Conservation (phyloP, 2,329 filamentous ascomycete genomes). For the Xylogone sp. region DNA sequence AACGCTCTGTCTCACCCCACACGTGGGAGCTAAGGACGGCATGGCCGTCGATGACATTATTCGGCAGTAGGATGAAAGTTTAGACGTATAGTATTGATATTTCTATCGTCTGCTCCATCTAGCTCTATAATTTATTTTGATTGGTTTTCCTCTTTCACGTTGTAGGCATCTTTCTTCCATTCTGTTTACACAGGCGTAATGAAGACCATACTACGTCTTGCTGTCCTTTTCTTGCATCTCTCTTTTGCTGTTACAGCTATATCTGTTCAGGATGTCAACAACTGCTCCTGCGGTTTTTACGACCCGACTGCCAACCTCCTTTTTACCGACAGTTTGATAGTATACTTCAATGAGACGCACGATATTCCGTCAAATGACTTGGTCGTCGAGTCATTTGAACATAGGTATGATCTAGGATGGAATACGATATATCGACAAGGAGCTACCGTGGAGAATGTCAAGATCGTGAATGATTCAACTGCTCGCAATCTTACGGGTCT, state of each 20-base stretch:
- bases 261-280: conserved; percentile 2
- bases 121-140: background rate
- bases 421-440: conserved; percentile 40
- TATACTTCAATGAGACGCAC: conserved; percentile 47
- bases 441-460: conserved; percentile 35
- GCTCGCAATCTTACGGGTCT: conserved; percentile 5
- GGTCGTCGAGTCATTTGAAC: conserved; percentile 34
- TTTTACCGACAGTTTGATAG: conserved; percentile 43
- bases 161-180: background rate
- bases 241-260: background rate
- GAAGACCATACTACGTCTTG: too few species aligned
- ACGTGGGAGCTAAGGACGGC: background rate
- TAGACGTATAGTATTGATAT: background rate
- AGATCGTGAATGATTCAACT: conserved; percentile 23
- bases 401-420: conserved; percentile 43
- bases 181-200: background rate
- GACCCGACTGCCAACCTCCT: conserved; percentile 33
- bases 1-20: background rate
- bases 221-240: too few species aligned
- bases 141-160: background rate
- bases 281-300: conserved; percentile 43
- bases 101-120: background rate
- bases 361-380: conserved; percentile 31
- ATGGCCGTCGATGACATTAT: background rate
- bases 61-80: background rate